These are phyloP conservation scores for Typha latifolia DNA, from an alignment of 176 grass and related monocot genomes.

Conservation along the genomic window DNA sequence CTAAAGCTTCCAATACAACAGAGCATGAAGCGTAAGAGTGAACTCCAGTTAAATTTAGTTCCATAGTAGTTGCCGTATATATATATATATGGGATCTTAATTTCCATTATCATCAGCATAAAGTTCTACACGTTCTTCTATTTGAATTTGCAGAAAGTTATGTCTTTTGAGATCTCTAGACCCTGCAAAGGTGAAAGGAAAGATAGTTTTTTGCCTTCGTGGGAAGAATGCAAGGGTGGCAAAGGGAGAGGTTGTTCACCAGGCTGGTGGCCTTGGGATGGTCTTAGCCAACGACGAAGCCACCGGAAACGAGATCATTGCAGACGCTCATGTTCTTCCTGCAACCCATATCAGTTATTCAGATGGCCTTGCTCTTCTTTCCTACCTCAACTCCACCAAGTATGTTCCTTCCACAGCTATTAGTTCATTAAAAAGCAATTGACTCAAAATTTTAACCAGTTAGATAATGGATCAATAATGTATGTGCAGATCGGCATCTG, in stretches of 20 bases:
- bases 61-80: background rate
- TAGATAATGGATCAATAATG: too few relatives aligned
- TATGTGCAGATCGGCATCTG: conserved; percentile 32
- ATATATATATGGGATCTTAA: background rate
- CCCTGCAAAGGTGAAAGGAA: conserved; percentile 41
- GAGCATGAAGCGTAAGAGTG: conserved; percentile 31
- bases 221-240: conserved; percentile 64
- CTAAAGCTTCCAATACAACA: conserved; percentile 29
- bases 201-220: conserved; percentile 65
- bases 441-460: background rate
- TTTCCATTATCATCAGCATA: background rate
- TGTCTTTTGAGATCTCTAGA: conserved; percentile 51
- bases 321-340: conserved; percentile 86
- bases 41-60: background rate
- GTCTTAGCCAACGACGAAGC: conserved; percentile 51
- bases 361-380: conserved; percentile 28
- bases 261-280: conserved; percentile 48
- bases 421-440: background rate
- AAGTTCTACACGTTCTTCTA: background rate
- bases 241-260: conserved; percentile 54
- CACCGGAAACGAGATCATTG: conserved; percentile 76
- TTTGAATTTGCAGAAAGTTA: conserved; percentile 27
- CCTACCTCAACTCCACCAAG: conserved; percentile 35
- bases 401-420: background rate
- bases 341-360: conserved; percentile 71